phyloP scores from a whole-genome alignment of 352 stramenopile species.

The Globisporangium alternatum region DNA sequence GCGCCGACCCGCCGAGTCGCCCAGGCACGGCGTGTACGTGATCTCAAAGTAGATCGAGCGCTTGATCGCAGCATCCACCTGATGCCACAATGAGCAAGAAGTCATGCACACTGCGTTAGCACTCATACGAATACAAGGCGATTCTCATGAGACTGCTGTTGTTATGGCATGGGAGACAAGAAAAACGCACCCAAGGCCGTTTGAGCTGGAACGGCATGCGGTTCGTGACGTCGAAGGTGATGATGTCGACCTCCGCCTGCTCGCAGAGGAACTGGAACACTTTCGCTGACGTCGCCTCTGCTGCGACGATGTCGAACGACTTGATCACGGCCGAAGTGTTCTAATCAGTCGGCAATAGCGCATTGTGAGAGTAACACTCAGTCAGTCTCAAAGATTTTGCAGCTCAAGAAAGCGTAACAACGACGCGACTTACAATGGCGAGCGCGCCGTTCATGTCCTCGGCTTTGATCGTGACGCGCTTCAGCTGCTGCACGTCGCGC shows the following conservation, averaged over 20 bases:
- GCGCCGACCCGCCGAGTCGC: constrained; percentile 66
- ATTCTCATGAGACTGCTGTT: not conserved
- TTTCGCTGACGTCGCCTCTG: constrained; percentile 53
- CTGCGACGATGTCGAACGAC: constrained; percentile 76
- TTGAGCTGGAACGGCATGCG: constrained; percentile 78
- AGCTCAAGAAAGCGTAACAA: not conserved
- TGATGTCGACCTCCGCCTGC: constrained; percentile 72
- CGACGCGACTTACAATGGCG: constrained; percentile 40
- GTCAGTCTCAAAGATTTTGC: not conserved
- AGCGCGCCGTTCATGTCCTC: constrained; percentile 69
- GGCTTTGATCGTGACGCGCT: constrained; percentile 71
- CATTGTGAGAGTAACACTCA: not conserved
- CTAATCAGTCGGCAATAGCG: constrained; percentile 18
- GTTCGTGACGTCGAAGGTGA: constrained; percentile 81
- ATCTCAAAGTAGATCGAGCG: constrained; percentile 78
- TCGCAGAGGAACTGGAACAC: constrained; percentile 87
- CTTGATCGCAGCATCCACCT: constrained; percentile 72
- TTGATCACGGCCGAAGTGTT: constrained; percentile 52
- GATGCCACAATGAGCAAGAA: constrained; percentile 4
- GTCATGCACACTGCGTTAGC: not conserved
- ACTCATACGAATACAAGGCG: not conserved
- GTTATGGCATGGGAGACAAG: not conserved
- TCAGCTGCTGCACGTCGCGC: constrained; percentile 49
- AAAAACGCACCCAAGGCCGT: constrained; percentile 52
- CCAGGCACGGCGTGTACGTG: constrained; percentile 73